Base-by-base conservation (phyloP, 352 stramenopile species). In the Globisporangium uncinulatum region DNA sequence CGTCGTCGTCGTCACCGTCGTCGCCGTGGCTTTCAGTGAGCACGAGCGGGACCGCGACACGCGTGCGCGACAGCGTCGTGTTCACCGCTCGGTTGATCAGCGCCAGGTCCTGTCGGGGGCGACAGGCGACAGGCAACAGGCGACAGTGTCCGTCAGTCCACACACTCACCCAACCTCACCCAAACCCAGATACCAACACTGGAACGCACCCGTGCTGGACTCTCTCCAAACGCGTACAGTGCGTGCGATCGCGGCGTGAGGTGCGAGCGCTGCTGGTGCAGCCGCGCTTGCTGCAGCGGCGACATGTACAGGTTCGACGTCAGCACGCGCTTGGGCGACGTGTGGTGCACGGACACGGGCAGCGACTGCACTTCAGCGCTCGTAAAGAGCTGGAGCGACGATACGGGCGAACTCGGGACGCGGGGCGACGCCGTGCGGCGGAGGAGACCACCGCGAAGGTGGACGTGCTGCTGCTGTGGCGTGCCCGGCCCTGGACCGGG, bases 231-330 rank as follows among this genome's bases (percentile, higher is more conserved):
- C 0, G 85, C 85, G 49, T 95, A 95, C 52, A 95, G 63, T 21
- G 81, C 85, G 41, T 93, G 85, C 1, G 83, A 92, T 0, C 85
- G 79, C 13, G 83, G 85, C 0, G 84, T 77, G 13, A 51, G 24
- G 49, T 93, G 85, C 1, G 85, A 92, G 2, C 85, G 79, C 14
- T 81, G 85, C 0, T 84, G 74, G 56, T 91, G 71, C 42, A 91
- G 67, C 17, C 82, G 74, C 10, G 83, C 73, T 57, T 92, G 86
- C 59, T 92, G 83, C 31, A 92, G 61, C 6, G 86, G 83, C 15
- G 83, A 92, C 77, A 95, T 90, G 65, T 91, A 95, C 17, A 95
- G 69, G 56, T 95, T 95, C 32, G 83, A 91, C 15, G 72, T 69
- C 32, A 76, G 66, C 56, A 95, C 77, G 20, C 86, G 86, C 61